Evolutionary conservation across 2,329 filamentous ascomycete species (phyloP).

Genomic region (Talaromyces atroroseus): DNA sequence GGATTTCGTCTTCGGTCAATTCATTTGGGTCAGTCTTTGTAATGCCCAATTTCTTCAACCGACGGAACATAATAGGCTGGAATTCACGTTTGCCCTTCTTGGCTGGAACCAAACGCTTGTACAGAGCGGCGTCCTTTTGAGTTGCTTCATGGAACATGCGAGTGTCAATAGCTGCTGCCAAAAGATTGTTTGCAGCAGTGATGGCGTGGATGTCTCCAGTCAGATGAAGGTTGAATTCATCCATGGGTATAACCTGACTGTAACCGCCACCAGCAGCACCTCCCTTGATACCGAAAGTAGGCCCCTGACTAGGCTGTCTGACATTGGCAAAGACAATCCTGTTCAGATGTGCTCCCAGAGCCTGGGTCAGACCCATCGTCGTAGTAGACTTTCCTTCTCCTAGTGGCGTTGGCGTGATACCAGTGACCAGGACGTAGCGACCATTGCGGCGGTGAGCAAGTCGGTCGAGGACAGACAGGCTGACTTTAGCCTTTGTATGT

Average conservation of each 20-base stretch:
- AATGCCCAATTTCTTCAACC: constrained; percentile 92
- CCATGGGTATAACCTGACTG: constrained; percentile 99
- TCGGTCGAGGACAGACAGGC: constrained; percentile 72
- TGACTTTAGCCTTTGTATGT: constrained; percentile 92
- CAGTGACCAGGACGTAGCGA: constrained; percentile 85
- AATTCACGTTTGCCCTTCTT: constrained; percentile 90
- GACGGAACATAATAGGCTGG: constrained; percentile 82
- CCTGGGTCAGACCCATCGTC: constrained; percentile 91
- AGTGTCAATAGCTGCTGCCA: constrained; percentile 94
- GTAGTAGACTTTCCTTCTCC: constrained; percentile 98
- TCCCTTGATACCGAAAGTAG: constrained; percentile 98
- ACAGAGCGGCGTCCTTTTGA: constrained; percentile 84
- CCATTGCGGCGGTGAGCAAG: constrained; percentile 83
- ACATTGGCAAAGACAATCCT: constrained; percentile 94
- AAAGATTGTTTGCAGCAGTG: constrained; percentile 91
- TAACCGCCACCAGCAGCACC: constrained; percentile 95
- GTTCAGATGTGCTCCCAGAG: constrained; percentile 80
- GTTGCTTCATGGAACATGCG: constrained; percentile 97
- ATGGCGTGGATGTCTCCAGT: constrained; percentile 98
- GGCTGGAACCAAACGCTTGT: constrained; percentile 75
- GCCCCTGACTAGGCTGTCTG: constrained; percentile 91
- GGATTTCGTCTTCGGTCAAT: constrained; percentile 82
- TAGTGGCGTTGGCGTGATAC: constrained; percentile 92
- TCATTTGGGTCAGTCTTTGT: constrained; percentile 90
- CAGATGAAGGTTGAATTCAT: constrained; percentile 97